Evolutionary conservation across 805 yeast species (phyloP), one percentile per base, ranked within the genome.

Genomic region (Barnettozyma vustinii): DNA sequence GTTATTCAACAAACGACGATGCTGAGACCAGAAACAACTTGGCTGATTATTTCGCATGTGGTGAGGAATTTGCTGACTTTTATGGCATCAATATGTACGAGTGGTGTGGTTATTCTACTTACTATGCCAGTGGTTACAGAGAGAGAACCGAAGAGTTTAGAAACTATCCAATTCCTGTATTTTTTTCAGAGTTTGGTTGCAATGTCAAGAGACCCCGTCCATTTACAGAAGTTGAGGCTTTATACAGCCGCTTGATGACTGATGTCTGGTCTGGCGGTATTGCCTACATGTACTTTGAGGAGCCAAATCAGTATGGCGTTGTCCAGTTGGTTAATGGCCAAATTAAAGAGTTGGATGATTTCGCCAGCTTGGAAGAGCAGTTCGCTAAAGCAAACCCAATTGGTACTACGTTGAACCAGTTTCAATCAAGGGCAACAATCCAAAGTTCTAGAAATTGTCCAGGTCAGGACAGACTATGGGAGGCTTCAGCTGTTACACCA

Each of bases 1-100:
- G 99, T 15, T 92, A 91, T 69, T 85, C 97, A 12, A 81, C 96
- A 15, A 87, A 87, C 63, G 98, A 91, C 67, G 97, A 87, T 63
- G 75, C 83, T 25, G 83, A 79, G 23, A 89, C 91, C 30, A 81
- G 98, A 67, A 80, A 79, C 42, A 73, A 78, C 32, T 72, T 90
- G 63, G 96, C 97, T 40, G 83, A 83, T 60, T 91, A 84, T 73
- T 90, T 91, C 64, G 74, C 85, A 25, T 91, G 98, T 71, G 96
- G 96, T 46, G 77, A 75, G 48, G 58, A 64, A 8, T 71, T 60
- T 45, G 84, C 81, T 44, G 95, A 86, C 62, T 86, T 86, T 69
- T 86, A 85, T 64, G 94, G 94, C 59, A 79, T 85, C 60, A 86
- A 86, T 72, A 85, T 84, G 88, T 86, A 86, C 70, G 91, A 84